phyloP scores from a whole-genome alignment of 2,329 filamentous ascomycete genomes.

The Huntiella moniliformis region DNA sequence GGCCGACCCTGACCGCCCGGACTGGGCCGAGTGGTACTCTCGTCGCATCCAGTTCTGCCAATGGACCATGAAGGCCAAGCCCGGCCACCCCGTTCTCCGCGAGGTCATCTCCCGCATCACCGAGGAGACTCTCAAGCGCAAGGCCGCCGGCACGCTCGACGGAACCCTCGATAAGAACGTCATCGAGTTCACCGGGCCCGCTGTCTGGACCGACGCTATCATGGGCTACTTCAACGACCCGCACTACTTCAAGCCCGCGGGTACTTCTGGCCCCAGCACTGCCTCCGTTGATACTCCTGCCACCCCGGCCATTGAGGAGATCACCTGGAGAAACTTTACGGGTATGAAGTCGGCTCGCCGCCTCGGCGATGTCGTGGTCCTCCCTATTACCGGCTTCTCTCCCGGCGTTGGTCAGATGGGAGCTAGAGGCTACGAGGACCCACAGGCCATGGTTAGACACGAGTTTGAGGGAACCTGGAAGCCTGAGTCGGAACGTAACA shows the following conservation, averaged over 20 bases:
- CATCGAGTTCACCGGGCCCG: conserved; percentile 87
- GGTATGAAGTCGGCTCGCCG: conserved; percentile 68
- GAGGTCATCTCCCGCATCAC: conserved; percentile 80
- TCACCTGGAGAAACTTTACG: conserved; percentile 79
- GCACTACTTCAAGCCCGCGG: conserved; percentile 43
- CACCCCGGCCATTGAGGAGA: conserved; percentile 41
- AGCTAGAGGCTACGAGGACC: conserved; percentile 69
- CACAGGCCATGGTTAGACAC: conserved; percentile 95
- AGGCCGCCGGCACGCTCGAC: conserved; percentile 45
- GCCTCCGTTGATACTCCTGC: conserved; percentile 47
- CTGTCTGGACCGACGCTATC: conserved; percentile 80
- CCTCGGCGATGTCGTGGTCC: conserved; percentile 78
- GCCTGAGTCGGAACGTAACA: conserved; percentile 50
- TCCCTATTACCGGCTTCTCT: conserved; percentile 95
- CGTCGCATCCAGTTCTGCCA: conserved; percentile 95
- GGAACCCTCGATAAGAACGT: conserved; percentile 47
- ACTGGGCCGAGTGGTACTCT: conserved; percentile 94
- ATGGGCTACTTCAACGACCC: conserved; percentile 90
- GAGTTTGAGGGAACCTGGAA: conserved; percentile 91
- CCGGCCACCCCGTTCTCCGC: conserved; percentile 77
- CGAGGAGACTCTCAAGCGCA: conserved; percentile 56
- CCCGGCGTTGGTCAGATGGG: conserved; percentile 90
- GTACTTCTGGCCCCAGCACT: not conserved
- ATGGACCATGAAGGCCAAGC: conserved; percentile 95
- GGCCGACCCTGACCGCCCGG: conserved; percentile 77